Conservation (phyloP, 1,284 basidiomycete genomes). For the Trametes pubescens region DNA sequence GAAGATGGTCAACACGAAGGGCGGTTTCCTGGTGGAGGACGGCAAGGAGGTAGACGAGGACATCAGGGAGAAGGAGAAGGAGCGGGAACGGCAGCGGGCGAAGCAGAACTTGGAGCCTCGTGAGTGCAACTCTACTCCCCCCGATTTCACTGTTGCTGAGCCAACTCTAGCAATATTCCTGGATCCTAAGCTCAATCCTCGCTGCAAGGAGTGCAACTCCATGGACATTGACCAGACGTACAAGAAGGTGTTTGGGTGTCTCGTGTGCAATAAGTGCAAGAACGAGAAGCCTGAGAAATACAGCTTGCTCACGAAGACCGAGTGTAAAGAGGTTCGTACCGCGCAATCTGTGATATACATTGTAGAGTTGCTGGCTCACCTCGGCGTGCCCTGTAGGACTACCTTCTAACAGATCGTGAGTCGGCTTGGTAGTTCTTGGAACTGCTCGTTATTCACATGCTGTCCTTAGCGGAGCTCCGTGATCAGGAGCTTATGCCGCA, state of each 20-base stretch:
- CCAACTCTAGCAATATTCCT: conserved; percentile 65
- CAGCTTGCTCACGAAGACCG: conserved; percentile 96
- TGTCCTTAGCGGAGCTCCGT: conserved; percentile 80
- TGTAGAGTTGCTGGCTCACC: too few relatives aligned
- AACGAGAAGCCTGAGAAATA: conserved; percentile 91
- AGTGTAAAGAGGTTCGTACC: conserved; percentile 88
- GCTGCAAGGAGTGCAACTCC: conserved; percentile 84
- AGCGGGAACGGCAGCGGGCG: conserved; percentile 75
- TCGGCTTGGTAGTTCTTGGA: conserved; percentile 20
- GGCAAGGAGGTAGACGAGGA: conserved; percentile 79
- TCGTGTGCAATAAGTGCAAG: conserved; percentile 92
- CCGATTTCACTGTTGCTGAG: conserved; percentile 6
- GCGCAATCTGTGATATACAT: conserved; percentile 10
- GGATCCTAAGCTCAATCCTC: conserved; percentile 77
- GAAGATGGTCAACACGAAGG: conserved; percentile 95
- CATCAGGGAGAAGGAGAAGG: conserved; percentile 73
- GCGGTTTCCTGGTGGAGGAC: conserved; percentile 90
- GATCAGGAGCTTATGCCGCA: conserved; percentile 95
- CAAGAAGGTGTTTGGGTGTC: conserved; percentile 81
- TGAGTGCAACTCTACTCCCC: conserved; percentile 47
- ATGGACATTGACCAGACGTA: conserved; percentile 88
- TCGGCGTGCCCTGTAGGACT: conserved; percentile 63
- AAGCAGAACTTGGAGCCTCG: conserved; percentile 76
- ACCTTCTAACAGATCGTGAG: conserved; percentile 88
- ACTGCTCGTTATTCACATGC: neutral